Evolutionary conservation across 2,329 filamentous ascomycete species (phyloP).

Genomic region (Beauveria bassiana): DNA sequence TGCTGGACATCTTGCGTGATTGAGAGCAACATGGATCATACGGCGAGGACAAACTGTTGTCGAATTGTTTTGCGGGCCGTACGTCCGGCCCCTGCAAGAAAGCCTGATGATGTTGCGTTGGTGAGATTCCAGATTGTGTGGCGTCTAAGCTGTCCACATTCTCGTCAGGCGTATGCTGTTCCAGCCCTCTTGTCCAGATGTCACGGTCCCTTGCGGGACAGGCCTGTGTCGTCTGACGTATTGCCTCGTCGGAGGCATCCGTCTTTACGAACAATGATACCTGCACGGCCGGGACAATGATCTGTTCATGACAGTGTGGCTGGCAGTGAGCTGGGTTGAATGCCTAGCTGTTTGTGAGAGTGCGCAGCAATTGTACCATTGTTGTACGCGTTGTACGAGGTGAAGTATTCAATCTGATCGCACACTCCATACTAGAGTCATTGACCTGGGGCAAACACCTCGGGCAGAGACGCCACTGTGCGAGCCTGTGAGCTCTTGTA

Average conservation of each 20-base stretch:
- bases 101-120: neutral
- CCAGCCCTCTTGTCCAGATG: neutral
- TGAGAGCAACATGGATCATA: constrained; percentile 8
- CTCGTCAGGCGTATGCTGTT: neutral
- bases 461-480: constrained; percentile 11
- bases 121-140: constrained; percentile 5
- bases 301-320: constrained; percentile 7
- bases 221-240: neutral
- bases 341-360: constrained; percentile 10
- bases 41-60: constrained; percentile 10
- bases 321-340: constrained; percentile 6
- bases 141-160: neutral
- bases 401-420: constrained; percentile 10
- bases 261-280: neutral
- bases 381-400: constrained; percentile 14
- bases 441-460: constrained; percentile 6
- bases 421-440: constrained; percentile 4
- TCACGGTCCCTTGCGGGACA: neutral
- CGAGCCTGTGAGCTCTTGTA: constrained; percentile 9
- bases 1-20: neutral
- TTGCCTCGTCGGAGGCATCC: constrained; percentile 3
- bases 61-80: neutral
- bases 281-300: constrained; percentile 10
- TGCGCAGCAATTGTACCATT: constrained; percentile 14
- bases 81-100: constrained; percentile 6